Base-by-base conservation (phyloP, 371 early-diverging fungal species). In the Actinomortierella ambigua region DNA sequence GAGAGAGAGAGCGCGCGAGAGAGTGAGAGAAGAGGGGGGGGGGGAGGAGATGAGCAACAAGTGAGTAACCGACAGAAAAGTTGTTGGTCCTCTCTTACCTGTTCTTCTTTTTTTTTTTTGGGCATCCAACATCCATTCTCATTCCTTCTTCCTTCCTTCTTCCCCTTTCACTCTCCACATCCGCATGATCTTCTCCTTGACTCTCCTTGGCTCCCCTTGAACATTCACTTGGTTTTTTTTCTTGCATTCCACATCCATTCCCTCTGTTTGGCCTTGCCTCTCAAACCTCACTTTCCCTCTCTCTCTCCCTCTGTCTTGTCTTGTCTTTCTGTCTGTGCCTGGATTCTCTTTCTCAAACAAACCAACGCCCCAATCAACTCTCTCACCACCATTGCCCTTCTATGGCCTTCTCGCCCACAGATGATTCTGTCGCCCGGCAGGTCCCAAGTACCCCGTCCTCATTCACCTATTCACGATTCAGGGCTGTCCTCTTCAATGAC, bases 401-500 rank as follows among this genome's bases (percentile, higher is more conserved):
- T 51, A 70, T 70, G 71, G 65, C 65, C 62, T 59, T 70, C 50
- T 70, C 71, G 53, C 71, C 71, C 29, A 65, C 65, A 70, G 71
- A 70, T 60, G 71, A 70, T 50, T 65, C 68, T 9, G 57, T 68
- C 43, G 59, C 71, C 23, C 65, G 57, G 58, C 65, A 60, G 52
- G 29, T 59, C 26, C 58, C 46, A 34, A 34, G 34, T 51, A 55
- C 64, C 18, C 59, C 64, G 20, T 69, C 69, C 24, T 70, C 71
- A 8, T 61, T 70, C 49, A 70, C 71, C 22, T 70, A 61, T 55
- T 63, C 79, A 65, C 57, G 86, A 73, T 75, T 82, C 83, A 55
- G 79, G 55, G 69, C 68, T 15, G 78, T 67, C 13, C 73, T 76
- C 52, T 76, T 73, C 48, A 59, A 67, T 50, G 68, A 65, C 42